Conservation (phyloP, 169 alveolate species). For the Plasmodium chabaudi region DNA sequence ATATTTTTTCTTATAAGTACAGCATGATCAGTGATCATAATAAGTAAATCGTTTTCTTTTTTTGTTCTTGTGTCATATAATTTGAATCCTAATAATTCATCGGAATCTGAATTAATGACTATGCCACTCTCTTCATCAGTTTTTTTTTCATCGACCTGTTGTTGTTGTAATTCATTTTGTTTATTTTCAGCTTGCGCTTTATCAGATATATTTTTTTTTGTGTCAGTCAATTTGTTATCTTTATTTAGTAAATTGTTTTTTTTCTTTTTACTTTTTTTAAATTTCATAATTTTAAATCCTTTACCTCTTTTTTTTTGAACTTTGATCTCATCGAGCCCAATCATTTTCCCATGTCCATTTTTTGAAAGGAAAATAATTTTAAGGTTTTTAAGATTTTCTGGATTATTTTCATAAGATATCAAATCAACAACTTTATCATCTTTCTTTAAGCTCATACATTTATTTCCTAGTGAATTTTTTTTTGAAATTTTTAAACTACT, state of each 20-base stretch:
- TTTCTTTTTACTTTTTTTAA: slow-evolving; percentile 19
- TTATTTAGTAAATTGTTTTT: background rate
- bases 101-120: slow-evolving; percentile 1
- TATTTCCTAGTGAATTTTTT: slow-evolving; percentile 67
- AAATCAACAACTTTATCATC: slow-evolving; percentile 64
- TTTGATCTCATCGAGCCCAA: slow-evolving; percentile 46
- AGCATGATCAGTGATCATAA: slow-evolving; percentile 75
- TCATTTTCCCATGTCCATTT: slow-evolving; percentile 72
- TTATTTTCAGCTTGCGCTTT: background rate
- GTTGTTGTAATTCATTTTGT: background rate
- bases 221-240: background rate
- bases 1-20: slow-evolving; percentile 73
- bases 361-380: slow-evolving; percentile 59
- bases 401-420: slow-evolving; percentile 45
- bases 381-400: slow-evolving; percentile 15
- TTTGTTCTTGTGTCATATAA: slow-evolving; percentile 43
- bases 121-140: background rate
- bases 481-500: slow-evolving; percentile 61
- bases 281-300: slow-evolving; percentile 69
- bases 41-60: slow-evolving; percentile 58
- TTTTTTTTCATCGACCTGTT: background rate
- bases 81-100: slow-evolving; percentile 68
- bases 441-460: slow-evolving; percentile 46
- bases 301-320: slow-evolving; percentile 69
- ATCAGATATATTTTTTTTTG: background rate